A percentile compares a stretch with the other conserved stretches of the same genome.
These are phyloP conservation scores for Capronia americana DNA, from an alignment of 2,329 filamentous ascomycete species.

Conservation along the genomic window DNA sequence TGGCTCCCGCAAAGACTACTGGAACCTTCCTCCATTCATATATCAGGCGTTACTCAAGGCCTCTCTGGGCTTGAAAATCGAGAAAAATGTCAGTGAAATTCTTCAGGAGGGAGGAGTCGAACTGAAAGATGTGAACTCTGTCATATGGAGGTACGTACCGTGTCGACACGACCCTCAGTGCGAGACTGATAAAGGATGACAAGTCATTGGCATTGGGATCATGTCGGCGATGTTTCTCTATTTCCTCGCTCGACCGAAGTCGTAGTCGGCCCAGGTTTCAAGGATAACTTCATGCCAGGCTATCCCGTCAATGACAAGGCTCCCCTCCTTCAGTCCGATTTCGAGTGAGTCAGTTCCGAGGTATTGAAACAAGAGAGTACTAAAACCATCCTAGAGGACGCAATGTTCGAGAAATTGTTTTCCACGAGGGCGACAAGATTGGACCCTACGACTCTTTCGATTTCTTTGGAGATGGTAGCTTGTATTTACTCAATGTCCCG, in stretches of 20 bases:
- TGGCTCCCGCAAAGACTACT: slow-evolving; percentile 40
- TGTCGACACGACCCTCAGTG: too few relatives aligned
- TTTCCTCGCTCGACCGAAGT: slow-evolving; percentile 57
- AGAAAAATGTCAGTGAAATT: slow-evolving; percentile 32
- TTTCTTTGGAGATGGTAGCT: slow-evolving; percentile 50
- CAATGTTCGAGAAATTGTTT: slow-evolving; percentile 17
- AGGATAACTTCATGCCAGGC: slow-evolving; percentile 54
- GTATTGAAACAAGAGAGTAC: not conserved
- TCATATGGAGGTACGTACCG: slow-evolving; percentile 28
- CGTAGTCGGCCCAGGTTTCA: slow-evolving; percentile 62
- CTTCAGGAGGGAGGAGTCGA: slow-evolving; percentile 29
- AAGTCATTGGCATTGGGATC: slow-evolving; percentile 47
- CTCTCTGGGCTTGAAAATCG: slow-evolving; percentile 12
- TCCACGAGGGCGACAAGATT: slow-evolving; percentile 5
- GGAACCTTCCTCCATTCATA: slow-evolving; percentile 19
- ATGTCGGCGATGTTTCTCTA: slow-evolving; percentile 57
- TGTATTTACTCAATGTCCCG: slow-evolving; percentile 54
- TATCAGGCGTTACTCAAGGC: not conserved
- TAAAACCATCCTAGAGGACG: not conserved
- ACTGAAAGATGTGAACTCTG: slow-evolving; percentile 18
- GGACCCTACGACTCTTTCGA: slow-evolving; percentile 39
- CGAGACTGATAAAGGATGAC: too few relatives aligned
- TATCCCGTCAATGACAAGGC: slow-evolving; percentile 50
- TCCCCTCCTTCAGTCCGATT: not conserved
- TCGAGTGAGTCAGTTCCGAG: not conserved